Evolutionary conservation across 2,329 filamentous ascomycete species (phyloP), one percentile per base, ranked within the genome.

Genomic region (Colletotrichum cereale): DNA sequence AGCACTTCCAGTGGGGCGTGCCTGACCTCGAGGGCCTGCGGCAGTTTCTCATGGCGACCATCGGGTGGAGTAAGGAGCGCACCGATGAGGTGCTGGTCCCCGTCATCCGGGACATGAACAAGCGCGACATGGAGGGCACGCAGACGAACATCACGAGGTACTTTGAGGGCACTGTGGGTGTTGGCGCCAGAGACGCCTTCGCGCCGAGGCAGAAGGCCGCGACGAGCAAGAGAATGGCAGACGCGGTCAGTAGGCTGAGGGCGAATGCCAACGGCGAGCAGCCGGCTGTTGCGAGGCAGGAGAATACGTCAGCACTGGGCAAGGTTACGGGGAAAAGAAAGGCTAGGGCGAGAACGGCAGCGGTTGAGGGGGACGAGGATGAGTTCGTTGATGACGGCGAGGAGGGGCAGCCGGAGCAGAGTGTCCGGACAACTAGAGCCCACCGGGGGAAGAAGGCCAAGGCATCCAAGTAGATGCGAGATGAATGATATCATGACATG

Each of bases 61-160:
- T 99, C 75, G 96, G 96, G 0, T 99, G 96, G 96, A 91, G 87
- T 66, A 91, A 93, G 79, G 96, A 98, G 80, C 87, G 95, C 10
- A 98, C 96, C 0, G 96, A 99, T 77, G 96, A 99, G 81, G 93
- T 99, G 2, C 88, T 99, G 2, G 94, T 99, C 1, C 96, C 96
- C 0, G 97, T 99, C 1, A 96, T 99, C 74, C 88, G 91, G 67
- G 96, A 99, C 78, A 97, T 99, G 93, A 98, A 98, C 79, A 89
- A 90, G 5, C 88, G 96, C 48, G 93, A 94, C 74, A 87, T 90
- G 36, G 96, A 98, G 82, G 96, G 96, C 8, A 98, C 96, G 24
- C 96, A 99, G 84, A 91, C 91, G 70, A 99, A 99, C 76, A 97
- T 99, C 75, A 99, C 96, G n/a, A 87, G 91, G 31, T 99, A 91